Conservation (phyloP, 352 stramenopile species). For the Thraustochytrium sp. region DNA sequence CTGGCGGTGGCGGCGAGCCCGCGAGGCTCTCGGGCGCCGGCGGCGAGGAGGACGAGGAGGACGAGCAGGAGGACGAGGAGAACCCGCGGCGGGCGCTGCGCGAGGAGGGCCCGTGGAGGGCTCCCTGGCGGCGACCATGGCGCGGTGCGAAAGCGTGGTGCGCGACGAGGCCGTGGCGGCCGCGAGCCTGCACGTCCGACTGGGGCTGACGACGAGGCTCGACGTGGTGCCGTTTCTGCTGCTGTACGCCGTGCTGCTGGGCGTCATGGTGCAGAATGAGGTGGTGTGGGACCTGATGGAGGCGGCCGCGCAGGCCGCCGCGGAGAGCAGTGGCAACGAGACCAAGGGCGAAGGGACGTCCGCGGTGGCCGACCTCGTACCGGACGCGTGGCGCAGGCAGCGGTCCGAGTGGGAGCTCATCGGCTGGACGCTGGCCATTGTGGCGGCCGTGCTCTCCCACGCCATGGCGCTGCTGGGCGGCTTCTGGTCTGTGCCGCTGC, state of each 20-base stretch:
- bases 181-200: neutral
- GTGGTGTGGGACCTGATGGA: neutral
- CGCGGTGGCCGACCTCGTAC: neutral
- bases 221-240: constrained; percentile 6
- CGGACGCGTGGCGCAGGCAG: too few relatives aligned
- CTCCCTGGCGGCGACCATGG: neutral
- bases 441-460: neutral
- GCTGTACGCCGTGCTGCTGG: neutral
- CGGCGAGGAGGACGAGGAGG: too few relatives aligned
- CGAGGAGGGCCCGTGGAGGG: neutral
- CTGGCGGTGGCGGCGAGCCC: too few relatives aligned
- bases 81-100: too few relatives aligned
- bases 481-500: neutral
- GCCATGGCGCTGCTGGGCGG: neutral
- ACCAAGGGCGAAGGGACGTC: neutral
- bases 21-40: too few relatives aligned
- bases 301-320: neutral
- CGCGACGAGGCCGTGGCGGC: neutral
- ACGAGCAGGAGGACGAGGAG: too few relatives aligned
- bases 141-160: neutral
- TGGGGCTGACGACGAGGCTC: neutral
- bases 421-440: neutral
- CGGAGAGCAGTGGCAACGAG: neutral
- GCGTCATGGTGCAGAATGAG: constrained; percentile 20
- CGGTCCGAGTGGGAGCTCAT: constrained; percentile 9